Percentiles rank a stretch among this genome's conserved stretches.
Evolutionary conservation across 1,139 yeast species (phyloP).

Genomic region (Wickerhamomyces sp.): DNA sequence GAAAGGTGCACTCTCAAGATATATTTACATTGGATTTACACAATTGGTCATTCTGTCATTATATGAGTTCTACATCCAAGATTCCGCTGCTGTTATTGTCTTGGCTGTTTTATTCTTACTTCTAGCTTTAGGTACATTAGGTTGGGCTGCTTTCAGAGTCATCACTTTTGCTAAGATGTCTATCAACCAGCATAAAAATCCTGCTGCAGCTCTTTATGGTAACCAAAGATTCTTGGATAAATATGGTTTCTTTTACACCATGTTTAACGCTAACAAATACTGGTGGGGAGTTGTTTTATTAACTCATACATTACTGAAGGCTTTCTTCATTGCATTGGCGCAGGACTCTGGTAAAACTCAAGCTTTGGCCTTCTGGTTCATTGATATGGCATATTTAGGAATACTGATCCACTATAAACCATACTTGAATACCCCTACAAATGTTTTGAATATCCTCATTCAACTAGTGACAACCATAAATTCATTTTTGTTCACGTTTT

Average conservation of each 20-base stretch:
- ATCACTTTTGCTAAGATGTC: constrained; percentile 52
- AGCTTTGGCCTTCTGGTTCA: constrained; percentile 55
- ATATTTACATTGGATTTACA: constrained; percentile 70
- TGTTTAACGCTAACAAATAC: constrained; percentile 68
- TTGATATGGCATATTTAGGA: constrained; percentile 59
- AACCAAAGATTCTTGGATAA: constrained; percentile 58
- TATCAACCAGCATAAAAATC: constrained; percentile 50
- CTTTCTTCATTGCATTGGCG: constrained; percentile 61
- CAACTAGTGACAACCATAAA: constrained; percentile 61
- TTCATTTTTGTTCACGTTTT: constrained; percentile 69
- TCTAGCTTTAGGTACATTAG: constrained; percentile 48
- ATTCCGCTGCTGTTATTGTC: constrained; percentile 72
- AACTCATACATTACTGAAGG: constrained; percentile 50
- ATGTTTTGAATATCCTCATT: constrained; percentile 59
- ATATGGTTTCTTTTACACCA: constrained; percentile 78
- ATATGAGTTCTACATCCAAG: constrained; percentile 68
- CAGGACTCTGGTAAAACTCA: constrained; percentile 70
- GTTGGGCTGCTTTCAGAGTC: constrained; percentile 59
- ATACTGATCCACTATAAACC: constrained; percentile 57
- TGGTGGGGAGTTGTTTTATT: constrained; percentile 69
- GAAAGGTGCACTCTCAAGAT: constrained; percentile 66
- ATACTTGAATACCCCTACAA: constrained; percentile 68
- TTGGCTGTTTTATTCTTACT: constrained; percentile 61
- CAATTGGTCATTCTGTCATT: constrained; percentile 64
- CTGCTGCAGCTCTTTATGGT: constrained; percentile 76